Evolutionary conservation across 225 moss, liverwort and hornwort species (phyloP).

Genomic region (Polytrichum commune): DNA sequence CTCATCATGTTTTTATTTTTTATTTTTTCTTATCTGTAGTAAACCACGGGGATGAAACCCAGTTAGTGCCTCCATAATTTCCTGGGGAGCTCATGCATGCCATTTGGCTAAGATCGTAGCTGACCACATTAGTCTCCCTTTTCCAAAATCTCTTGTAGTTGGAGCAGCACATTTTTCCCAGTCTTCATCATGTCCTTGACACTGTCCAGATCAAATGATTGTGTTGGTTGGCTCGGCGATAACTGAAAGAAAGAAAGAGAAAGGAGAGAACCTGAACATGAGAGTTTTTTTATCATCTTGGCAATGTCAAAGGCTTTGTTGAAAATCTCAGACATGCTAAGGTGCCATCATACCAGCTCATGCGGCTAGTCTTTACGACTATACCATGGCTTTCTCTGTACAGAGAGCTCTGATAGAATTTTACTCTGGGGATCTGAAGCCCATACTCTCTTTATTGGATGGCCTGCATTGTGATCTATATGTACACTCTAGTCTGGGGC

Average conservation of each 20-base stretch:
- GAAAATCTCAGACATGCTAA: constrained; percentile 13
- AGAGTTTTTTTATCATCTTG: constrained; percentile 15
- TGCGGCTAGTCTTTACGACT: constrained; percentile 30
- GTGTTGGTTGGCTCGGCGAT: too few species aligned
- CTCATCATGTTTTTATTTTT: too few species aligned
- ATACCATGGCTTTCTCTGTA: constrained; percentile 30
- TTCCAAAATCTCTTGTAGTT: background rate
- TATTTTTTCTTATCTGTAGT: background rate
- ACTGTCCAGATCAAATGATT: background rate
- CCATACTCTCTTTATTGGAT: constrained; percentile 9
- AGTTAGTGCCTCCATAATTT: background rate
- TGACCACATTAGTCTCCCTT: background rate
- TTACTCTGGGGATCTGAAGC: constrained; percentile 14
- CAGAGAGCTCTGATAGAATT: constrained; percentile 23
- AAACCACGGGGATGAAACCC: background rate
- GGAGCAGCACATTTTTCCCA: background rate
- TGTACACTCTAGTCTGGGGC: background rate
- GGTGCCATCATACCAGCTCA: constrained; percentile 35
- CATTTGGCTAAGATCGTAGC: background rate
- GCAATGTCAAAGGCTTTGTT: constrained; percentile 23
- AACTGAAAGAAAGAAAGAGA: too few species aligned
- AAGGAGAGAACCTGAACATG: background rate
- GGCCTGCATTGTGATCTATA: constrained; percentile 7
- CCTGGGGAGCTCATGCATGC: background rate
- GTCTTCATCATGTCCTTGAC: constrained; percentile 3